These are phyloP conservation scores for Phlegmacium glaucopus DNA, from an alignment of 768 basidiomycete genomes.

Conservation along the genomic window DNA sequence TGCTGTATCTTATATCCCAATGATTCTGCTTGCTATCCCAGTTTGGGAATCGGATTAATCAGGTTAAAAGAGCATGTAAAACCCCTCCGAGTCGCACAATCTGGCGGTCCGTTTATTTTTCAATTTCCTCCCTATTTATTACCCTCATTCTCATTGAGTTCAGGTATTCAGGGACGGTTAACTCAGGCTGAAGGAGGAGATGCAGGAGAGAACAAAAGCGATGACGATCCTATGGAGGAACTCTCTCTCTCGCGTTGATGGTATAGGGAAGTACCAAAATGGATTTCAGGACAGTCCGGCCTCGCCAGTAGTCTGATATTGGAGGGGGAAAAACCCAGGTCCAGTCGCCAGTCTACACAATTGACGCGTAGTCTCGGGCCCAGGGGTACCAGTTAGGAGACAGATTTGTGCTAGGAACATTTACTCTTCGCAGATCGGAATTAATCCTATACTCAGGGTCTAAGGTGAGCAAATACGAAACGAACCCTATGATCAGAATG, in stretches of 20 bases:
- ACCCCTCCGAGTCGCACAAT: slow-evolving; percentile 66
- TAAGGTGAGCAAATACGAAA: too few relatives aligned
- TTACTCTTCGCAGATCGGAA: neutral
- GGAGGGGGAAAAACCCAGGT: too few relatives aligned
- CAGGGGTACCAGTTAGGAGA: neutral
- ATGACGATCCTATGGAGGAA: slow-evolving; percentile 66
- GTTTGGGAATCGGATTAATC: slow-evolving; percentile 98
- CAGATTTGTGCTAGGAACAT: slow-evolving; percentile 5
- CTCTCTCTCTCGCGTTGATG: slow-evolving; percentile 25
- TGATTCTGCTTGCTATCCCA: slow-evolving; percentile 33
- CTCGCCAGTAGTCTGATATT: too few relatives aligned
- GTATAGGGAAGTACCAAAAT: too few relatives aligned
- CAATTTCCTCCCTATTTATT: slow-evolving; percentile 1
- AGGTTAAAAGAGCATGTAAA: slow-evolving; percentile 82
- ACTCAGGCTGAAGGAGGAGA: slow-evolving; percentile 30
- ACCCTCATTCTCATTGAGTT: neutral
- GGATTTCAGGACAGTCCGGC: too few relatives aligned
- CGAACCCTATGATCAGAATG: too few relatives aligned
- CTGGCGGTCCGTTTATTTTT: slow-evolving; percentile 60
- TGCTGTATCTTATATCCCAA: neutral
- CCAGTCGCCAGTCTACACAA: too few relatives aligned
- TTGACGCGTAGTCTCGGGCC: neutral
- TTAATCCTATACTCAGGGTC: too few relatives aligned
- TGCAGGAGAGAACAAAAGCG: slow-evolving; percentile 25
- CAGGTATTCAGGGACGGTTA: slow-evolving; percentile 56